A percentile compares a stretch with the other conserved stretches of the same genome.
phyloP scores from a whole-genome alignment of 495 filamentous ascomycete genomes.

The Cercophora newfieldiana region DNA sequence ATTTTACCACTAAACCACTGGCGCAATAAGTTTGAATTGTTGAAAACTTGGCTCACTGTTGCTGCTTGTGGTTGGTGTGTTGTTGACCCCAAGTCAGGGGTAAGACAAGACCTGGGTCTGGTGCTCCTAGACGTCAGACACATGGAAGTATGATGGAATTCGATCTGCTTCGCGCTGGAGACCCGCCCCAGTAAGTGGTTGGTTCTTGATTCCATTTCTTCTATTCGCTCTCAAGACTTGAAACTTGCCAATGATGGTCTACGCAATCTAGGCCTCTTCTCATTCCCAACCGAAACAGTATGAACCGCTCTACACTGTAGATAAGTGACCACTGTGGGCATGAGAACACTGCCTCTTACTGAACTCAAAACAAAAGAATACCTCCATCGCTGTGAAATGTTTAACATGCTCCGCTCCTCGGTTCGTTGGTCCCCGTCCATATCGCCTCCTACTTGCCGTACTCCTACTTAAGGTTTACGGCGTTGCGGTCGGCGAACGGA shows the following conservation, averaged over 20 bases:
- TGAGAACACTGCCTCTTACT: no score
- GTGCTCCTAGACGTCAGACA: no score
- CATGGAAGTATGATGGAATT: not conserved
- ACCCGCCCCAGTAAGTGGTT: not conserved
- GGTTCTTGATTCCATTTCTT: not conserved
- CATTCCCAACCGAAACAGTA: not conserved
- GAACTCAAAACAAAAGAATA: not conserved
- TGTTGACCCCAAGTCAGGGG: no score
- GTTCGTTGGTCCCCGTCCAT: not conserved
- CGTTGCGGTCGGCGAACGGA: slow-evolving; percentile 78
- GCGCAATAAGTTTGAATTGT: not conserved
- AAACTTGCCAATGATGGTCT: not conserved
- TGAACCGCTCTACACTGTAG: not conserved
- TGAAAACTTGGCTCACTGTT: not conserved
- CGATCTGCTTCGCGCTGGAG: not conserved
- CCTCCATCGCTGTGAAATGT: not conserved
- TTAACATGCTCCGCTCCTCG: not conserved
- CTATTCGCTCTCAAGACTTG: not conserved
- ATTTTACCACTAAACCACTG: slow-evolving; percentile 14
- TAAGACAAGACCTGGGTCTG: no score
- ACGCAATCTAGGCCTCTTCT: not conserved
- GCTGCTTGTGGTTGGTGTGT: not conserved
- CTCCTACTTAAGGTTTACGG: slow-evolving; percentile 19
- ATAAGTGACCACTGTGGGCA: no score
- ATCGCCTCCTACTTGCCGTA: not conserved